Conservation (phyloP, 2,329 filamentous ascomycete species). For the Pestalotiopsis sp. region DNA sequence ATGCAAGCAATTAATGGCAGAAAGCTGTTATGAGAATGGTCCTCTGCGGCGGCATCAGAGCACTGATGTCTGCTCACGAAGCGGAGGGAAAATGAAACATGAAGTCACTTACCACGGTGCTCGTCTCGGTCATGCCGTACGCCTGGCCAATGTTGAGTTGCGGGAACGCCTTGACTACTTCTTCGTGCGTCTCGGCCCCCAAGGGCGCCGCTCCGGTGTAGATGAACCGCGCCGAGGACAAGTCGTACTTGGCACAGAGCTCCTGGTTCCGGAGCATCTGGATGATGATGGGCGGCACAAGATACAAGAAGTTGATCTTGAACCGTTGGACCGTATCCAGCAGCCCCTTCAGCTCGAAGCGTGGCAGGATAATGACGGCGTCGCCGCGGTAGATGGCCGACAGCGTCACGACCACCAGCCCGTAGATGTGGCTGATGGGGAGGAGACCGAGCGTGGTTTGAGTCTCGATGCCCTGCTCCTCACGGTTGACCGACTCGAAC, state of each 20-base stretch:
- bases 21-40: too few species aligned
- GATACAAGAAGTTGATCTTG: constrained; percentile 66
- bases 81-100: too few species aligned
- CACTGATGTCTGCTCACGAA: too few species aligned
- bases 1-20: too few species aligned
- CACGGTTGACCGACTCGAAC: constrained; percentile 38
- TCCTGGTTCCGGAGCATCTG: constrained; percentile 69
- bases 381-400: constrained; percentile 70
- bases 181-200: constrained; percentile 70
- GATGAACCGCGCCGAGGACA: constrained; percentile 66
- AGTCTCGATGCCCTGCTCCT: constrained; percentile 28
- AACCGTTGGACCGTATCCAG: constrained; percentile 66
- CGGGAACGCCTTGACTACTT: constrained; percentile 46
- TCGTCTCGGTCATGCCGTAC: constrained; percentile 80
- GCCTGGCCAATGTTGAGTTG: constrained; percentile 65
- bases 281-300: constrained; percentile 83
- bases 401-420: constrained; percentile 71
- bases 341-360: constrained; percentile 69
- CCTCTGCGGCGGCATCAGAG: too few species aligned
- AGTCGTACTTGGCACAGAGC: constrained; percentile 66
- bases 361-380: constrained; percentile 68
- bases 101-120: constrained; percentile 55
- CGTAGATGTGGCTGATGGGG: constrained; percentile 79
- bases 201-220: constrained; percentile 81
- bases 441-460: constrained; percentile 63